Evolutionary conservation across 2,329 filamentous ascomycete species (phyloP).

Genomic region (Rhynchosporium agropyri): DNA sequence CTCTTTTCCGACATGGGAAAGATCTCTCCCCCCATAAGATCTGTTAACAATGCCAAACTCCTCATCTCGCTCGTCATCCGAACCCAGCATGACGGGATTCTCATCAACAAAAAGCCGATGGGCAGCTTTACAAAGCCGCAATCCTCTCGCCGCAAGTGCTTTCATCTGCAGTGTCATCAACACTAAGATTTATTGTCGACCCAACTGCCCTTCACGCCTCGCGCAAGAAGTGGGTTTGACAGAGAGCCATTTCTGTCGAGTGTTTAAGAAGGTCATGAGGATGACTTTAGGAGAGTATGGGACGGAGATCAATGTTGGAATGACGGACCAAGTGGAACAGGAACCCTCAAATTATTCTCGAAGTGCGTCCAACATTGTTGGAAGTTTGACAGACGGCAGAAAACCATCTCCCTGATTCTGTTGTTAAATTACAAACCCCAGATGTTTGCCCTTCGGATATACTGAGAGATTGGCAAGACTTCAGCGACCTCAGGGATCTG

Average conservation of each 20-base stretch:
- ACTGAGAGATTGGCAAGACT: neutral
- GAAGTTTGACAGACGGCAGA: neutral
- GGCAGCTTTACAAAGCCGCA: conserved; percentile 41
- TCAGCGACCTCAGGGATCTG: neutral
- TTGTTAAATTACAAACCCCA: neutral
- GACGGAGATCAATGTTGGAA: neutral
- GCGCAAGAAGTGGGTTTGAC: conserved; percentile 56
- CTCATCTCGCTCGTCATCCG: neutral
- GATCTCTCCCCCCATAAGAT: neutral
- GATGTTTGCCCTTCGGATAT: neutral
- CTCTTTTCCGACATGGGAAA: too few relatives aligned
- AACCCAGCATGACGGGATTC: conserved; percentile 26
- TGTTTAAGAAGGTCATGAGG: conserved; percentile 59
- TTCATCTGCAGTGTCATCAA: conserved; percentile 55
- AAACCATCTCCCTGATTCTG: neutral
- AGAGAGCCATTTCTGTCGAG: conserved; percentile 60
- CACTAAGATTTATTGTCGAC: conserved; percentile 60
- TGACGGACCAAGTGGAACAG: neutral
- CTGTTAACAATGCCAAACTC: neutral
- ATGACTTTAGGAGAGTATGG: conserved; percentile 45
- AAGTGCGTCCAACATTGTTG: neutral
- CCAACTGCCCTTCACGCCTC: conserved; percentile 61
- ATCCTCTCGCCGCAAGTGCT: conserved; percentile 44
- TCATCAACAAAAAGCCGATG: conserved; percentile 32
- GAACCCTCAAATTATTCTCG: neutral